Evolutionary conservation across 1,284 basidiomycete species (phyloP).

Genomic region (Puccinia hordei): DNA sequence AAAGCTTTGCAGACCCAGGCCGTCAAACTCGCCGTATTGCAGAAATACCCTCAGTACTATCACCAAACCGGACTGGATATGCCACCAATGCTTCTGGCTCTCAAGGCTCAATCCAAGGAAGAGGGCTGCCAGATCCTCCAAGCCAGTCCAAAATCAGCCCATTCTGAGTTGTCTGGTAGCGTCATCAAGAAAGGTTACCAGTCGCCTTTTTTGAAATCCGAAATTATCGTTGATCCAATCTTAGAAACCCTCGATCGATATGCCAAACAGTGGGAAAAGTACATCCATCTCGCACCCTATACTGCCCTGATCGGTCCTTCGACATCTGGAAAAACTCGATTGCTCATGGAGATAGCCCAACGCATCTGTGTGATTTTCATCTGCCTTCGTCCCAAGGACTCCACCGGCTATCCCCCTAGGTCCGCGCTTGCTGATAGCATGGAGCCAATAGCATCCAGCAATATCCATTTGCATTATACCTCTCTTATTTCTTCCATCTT

Average conservation of each 20-base stretch:
- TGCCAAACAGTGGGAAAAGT: background rate
- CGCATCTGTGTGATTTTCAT: constrained; percentile 4
- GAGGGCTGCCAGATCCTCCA: background rate
- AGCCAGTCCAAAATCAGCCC: background rate
- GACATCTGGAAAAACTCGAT: background rate
- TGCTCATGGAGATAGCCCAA: background rate
- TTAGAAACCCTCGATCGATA: background rate
- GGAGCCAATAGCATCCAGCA: no score
- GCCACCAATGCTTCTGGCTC: background rate
- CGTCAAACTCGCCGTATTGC: background rate
- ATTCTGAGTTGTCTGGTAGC: background rate
- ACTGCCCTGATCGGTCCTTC: constrained; percentile 8
- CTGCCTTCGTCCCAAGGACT: background rate
- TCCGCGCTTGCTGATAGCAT: background rate
- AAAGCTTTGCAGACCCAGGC: background rate
- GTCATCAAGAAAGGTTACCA: constrained; percentile 17
- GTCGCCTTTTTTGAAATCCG: background rate
- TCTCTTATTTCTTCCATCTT: constrained; percentile 12
- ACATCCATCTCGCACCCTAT: background rate
- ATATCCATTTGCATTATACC: background rate
- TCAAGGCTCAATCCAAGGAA: background rate
- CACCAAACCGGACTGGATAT: background rate
- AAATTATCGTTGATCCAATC: background rate
- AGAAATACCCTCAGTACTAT: constrained; percentile 1
- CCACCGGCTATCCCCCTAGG: constrained; percentile 7